These are phyloP conservation scores for Trametes coccinea DNA, from an alignment of 768 basidiomycete species.

Conservation along the genomic window DNA sequence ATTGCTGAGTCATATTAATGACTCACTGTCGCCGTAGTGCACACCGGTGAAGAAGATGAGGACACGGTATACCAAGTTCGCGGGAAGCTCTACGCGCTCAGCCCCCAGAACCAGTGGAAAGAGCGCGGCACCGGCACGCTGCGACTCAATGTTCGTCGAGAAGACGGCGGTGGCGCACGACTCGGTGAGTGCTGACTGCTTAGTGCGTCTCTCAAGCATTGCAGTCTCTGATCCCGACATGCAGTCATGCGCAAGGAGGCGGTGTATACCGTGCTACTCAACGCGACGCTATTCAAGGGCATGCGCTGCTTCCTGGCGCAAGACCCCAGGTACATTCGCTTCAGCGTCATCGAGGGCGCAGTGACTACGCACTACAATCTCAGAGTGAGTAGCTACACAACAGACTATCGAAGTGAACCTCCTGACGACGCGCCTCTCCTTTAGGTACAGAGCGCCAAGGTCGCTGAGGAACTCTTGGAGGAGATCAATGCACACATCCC, in stretches of 20 bases:
- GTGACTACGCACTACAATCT: constrained; percentile 71
- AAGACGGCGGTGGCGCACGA: constrained; percentile 69
- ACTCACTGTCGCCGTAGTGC: constrained; percentile 43
- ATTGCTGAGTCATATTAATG: neutral
- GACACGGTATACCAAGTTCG: constrained; percentile 74
- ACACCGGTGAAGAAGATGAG: constrained; percentile 83
- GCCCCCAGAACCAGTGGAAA: constrained; percentile 65
- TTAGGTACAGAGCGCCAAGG: constrained; percentile 68
- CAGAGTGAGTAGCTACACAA: constrained; percentile 46
- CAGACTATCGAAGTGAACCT: too few species aligned
- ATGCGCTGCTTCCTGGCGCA: constrained; percentile 74
- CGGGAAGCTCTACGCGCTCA: constrained; percentile 70
- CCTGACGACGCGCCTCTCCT: too few species aligned
- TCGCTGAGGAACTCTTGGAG: constrained; percentile 68
- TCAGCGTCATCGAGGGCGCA: constrained; percentile 69
- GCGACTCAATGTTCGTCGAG: constrained; percentile 64
- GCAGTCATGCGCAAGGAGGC: constrained; percentile 87
- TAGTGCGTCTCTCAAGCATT: neutral
- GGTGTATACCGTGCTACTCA: constrained; percentile 71
- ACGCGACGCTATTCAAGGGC: constrained; percentile 73
- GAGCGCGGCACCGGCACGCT: constrained; percentile 74
- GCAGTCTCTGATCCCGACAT: constrained; percentile 15
- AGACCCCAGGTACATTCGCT: constrained; percentile 77
- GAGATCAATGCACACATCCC: constrained; percentile 49
- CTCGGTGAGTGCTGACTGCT: constrained; percentile 47